Conservation (phyloP, 2,329 filamentous ascomycete species). For the Diaporthe sp. region DNA sequence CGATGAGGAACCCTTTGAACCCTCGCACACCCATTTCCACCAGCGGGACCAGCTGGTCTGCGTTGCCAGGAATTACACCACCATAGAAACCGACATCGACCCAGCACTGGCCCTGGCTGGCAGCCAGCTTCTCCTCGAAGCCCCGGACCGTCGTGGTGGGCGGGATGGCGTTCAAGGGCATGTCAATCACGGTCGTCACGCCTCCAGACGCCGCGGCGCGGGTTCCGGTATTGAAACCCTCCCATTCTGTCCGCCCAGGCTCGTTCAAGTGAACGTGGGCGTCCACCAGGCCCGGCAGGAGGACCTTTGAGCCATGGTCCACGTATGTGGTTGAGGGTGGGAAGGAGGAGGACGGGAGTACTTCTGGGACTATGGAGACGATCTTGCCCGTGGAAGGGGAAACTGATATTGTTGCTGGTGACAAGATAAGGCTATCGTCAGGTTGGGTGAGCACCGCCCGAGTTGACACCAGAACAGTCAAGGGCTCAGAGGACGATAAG, state of each 20-base stretch:
- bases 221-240: constrained; percentile 96
- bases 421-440: constrained; percentile 72
- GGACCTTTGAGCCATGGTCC: constrained; percentile 85
- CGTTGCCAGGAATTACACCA: constrained; percentile 92
- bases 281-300: constrained; percentile 93
- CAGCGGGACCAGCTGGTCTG: constrained; percentile 80
- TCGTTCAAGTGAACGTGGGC: constrained; percentile 98
- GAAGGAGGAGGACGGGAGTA: constrained; percentile 83
- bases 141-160: constrained; percentile 91
- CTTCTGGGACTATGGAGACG: constrained; percentile 76
- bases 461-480: constrained; percentile 86
- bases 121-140: constrained; percentile 86
- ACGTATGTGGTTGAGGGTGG: constrained; percentile 79
- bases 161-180: constrained; percentile 97
- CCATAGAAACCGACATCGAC: constrained; percentile 99
- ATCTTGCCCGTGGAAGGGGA: constrained; percentile 88
- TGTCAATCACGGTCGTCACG: constrained; percentile 96
- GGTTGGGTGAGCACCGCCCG: constrained; percentile 83
- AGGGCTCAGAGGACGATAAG: constrained; percentile 48
- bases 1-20: constrained; percentile 98
- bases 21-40: constrained; percentile 90
- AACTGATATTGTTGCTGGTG: constrained; percentile 85
- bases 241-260: constrained; percentile 97
- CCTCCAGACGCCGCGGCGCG: constrained; percentile 94
- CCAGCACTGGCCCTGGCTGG: constrained; percentile 91